Evolutionary conservation across 768 basidiomycete species (phyloP).

Genomic region (Clathrus columnatus): DNA sequence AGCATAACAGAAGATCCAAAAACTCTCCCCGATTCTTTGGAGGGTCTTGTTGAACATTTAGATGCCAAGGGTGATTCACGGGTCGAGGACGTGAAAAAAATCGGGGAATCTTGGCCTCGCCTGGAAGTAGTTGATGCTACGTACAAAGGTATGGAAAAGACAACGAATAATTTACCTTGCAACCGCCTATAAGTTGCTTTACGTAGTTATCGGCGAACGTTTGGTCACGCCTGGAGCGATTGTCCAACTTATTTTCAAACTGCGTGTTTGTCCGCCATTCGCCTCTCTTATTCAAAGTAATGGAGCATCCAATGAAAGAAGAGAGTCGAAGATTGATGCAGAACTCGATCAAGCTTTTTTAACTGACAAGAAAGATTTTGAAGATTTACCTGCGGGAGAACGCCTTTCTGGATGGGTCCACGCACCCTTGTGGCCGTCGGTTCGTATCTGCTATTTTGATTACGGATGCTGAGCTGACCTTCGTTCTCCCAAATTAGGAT

Average conservation of each 20-base stretch:
- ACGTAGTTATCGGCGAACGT: constrained; percentile 80
- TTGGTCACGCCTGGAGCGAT: constrained; percentile 82
- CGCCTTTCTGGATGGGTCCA: constrained; percentile 60
- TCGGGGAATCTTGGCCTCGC: constrained; percentile 59
- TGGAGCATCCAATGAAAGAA: constrained; percentile 38
- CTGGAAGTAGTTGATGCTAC: constrained; percentile 72
- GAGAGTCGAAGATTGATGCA: constrained; percentile 37
- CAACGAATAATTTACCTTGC: neutral
- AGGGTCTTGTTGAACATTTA: constrained; percentile 39
- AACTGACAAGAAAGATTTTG: constrained; percentile 48
- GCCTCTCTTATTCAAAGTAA: constrained; percentile 16
- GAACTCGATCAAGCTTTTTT: constrained; percentile 69
- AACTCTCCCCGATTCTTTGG: constrained; percentile 25
- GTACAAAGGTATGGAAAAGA: constrained; percentile 71
- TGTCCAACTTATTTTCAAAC: constrained; percentile 77
- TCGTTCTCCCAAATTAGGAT: constrained; percentile 36
- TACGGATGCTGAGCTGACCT: neutral
- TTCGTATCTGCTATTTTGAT: constrained; percentile 28
- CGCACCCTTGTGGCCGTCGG: constrained; percentile 87
- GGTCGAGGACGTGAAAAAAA: constrained; percentile 49
- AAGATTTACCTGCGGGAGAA: constrained; percentile 41
- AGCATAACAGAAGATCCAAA: constrained; percentile 51
- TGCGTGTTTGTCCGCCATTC: constrained; percentile 58
- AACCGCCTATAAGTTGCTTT: neutral
- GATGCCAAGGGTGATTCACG: constrained; percentile 44